A percentile compares a stretch with the other conserved stretches of the same genome.
Conservation (phyloP, 305 asterid genomes). For the Petunia hybrid region DNA sequence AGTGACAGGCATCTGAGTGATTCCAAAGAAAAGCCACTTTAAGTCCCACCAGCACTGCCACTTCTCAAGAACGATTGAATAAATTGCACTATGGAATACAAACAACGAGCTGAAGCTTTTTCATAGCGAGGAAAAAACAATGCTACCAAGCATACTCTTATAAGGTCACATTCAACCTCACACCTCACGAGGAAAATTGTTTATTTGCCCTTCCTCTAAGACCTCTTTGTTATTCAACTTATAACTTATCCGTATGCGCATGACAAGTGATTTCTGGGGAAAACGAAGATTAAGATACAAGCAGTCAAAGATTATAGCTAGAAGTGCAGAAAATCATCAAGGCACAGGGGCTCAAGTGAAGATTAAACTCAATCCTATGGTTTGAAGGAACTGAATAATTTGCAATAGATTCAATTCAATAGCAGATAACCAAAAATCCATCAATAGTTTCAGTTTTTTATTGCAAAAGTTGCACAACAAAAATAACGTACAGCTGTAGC, state of each 20-base stretch:
- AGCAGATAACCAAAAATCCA: neutral
- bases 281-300: conserved; percentile 31
- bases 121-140: conserved; percentile 26
- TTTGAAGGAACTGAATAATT: conserved; percentile 1
- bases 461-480: neutral
- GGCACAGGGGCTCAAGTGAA: neutral
- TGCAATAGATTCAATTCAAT: neutral
- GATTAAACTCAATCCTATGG: too few relatives aligned
- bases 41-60: conserved; percentile 36
- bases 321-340: neutral
- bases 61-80: conserved; percentile 39
- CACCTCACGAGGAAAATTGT: conserved; percentile 78
- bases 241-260: conserved; percentile 88
- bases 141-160: conserved; percentile 34
- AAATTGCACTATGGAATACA: conserved; percentile 46
- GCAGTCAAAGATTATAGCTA: neutral
- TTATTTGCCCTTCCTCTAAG: conserved; percentile 95
- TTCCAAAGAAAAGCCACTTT: conserved; percentile 37
- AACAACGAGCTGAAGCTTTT: conserved; percentile 41
- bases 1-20: conserved; percentile 34
- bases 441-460: conserved; percentile 3
- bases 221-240: conserved; percentile 73
- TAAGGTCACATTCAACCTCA: conserved; percentile 43
- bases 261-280: conserved; percentile 81
- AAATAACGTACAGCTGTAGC: conserved; percentile 12